Evolutionary conservation across 192 early-diverging fungal genomes (phyloP), one percentile per base, ranked within the genome.

Genomic region (Kappamyces sp.): DNA sequence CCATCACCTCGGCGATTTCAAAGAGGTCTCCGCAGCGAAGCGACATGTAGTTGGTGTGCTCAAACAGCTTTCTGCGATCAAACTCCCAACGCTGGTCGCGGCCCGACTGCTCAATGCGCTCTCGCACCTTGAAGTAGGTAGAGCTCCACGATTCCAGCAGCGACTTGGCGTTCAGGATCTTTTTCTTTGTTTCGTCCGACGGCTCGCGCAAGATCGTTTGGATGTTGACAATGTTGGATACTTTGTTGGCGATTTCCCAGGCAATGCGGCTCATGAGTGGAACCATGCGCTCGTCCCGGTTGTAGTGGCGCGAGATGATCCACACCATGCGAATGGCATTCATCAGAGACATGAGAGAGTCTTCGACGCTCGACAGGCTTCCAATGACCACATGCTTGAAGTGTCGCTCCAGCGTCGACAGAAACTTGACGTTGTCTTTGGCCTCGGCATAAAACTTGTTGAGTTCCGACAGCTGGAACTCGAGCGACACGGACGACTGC

Each of bases 31-130:
- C 75, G 55, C 82, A 84, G 10, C 79, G 72, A 3, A 76, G 65
- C 0, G 82, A 73, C 79, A 84, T 84, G 57, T 84, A 84, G 68
- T 84, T 78, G 40, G 82, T 84, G 51, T 76, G 77, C 58, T 84
- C 82, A 70, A 84, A 84, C 5, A 84, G 66, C 59, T 82, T 85
- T 57, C 77, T 82, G 46, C 82, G 65, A 47, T 84, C 82, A 65
- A 84, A 84, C 60, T 84, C 82, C 82, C 82, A 84, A 32, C 82
- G 73, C 55, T 84, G 82, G 62, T 84, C 82, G 7, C 82, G 68
- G 1, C 82, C 82, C 47, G 77, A 80, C 48, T 79, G 79, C 51
- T 84, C 82, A 48, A 84, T 84, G 10, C 74, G 61, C 48, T 84
- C 82, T 15, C 82, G 72, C 3, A 83, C 77, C 63, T 74, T 65